Base-by-base conservation (phyloP, 2,329 filamentous ascomycete genomes). In the Colletotrichum sp. region DNA sequence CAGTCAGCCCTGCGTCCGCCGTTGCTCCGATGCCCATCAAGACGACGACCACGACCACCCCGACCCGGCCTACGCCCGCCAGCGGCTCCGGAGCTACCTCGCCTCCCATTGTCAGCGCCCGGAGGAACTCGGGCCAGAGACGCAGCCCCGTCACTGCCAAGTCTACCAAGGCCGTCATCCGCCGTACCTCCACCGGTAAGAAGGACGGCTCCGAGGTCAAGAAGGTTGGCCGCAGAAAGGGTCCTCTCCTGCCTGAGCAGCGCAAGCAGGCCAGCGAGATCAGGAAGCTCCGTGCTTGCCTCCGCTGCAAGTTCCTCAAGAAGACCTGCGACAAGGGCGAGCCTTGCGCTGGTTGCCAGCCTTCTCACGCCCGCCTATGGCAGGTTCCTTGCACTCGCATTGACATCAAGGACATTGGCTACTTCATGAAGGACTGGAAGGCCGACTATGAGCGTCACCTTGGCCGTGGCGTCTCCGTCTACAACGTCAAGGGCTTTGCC, bases 401-500 rank as follows among this genome's bases (percentile, higher is more conserved):
- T 82, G 96, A 98, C 85, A 99, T 99, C 89, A 98, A 98, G 90
- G 96, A 99, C 82, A 98, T 99, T 81, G 95, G 93, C 58, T 98
- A 98, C 86, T 99, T 99, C 89, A 97, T 98, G 95, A 98, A 98
- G 89, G 96, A 98, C 85, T 99, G 96, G 96, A 98, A 96, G 87
- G 96, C 96, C 60, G 96, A 99, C 84, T 98, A 97, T 81, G 96
- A 98, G 87, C 94, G 96, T 80, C 96, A 98, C 83, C 92, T 97
- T 80, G 94, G 92, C 78, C 92, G 95, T 74, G 95, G 95, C 71
- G 95, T 98, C 83, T 98, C 96, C 3, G 94, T 98, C 65, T 96
- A 94, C 85, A 98, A 98, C 82, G 97, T 98, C 87, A 98, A 98
- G 88, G 96, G 96, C 67, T 93, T 93, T 78, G 87, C 91, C 16